These are phyloP conservation scores for Onygena corvina DNA, from an alignment of 2,329 filamentous ascomycete species.

Conservation along the genomic window DNA sequence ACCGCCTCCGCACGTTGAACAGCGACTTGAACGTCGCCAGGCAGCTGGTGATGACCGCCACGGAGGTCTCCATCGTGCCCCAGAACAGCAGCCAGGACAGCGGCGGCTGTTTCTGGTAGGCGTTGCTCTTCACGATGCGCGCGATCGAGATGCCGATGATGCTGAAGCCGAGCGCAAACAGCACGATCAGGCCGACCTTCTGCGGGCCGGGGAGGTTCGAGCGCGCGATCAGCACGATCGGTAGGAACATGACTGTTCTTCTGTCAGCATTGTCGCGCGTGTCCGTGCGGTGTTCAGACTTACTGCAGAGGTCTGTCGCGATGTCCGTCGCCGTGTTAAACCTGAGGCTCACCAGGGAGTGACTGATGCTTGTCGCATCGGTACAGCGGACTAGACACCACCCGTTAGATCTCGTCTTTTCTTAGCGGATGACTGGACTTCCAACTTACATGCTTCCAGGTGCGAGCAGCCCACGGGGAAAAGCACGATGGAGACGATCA, in stretches of 20 bases:
- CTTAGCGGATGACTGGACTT: background rate
- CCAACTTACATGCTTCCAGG: constrained; percentile 10
- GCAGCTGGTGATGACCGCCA: constrained; percentile 13
- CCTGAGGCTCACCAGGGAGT: constrained; percentile 5
- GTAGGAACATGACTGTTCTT: constrained; percentile 11
- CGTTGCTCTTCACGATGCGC: constrained; percentile 12
- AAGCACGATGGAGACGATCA: background rate
- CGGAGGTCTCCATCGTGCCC: constrained; percentile 11
- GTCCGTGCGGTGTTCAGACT: background rate
- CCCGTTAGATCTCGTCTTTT: background rate
- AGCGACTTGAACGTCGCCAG: constrained; percentile 14
- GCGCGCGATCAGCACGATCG: constrained; percentile 9
- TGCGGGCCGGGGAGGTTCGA: constrained; percentile 11
- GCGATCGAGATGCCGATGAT: constrained; percentile 11
- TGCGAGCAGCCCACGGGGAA: constrained; percentile 9
- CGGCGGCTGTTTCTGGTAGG: constrained; percentile 10
- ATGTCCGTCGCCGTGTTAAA: constrained; percentile 11
- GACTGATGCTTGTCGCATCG: background rate
- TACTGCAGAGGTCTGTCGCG: constrained; percentile 9
- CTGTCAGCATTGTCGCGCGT: background rate
- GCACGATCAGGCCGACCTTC: constrained; percentile 10
- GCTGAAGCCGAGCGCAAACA: constrained; percentile 11
- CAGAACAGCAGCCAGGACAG: constrained; percentile 13
- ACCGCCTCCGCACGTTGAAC: constrained; percentile 6
- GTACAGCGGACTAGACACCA: constrained; percentile 8